Base-by-base conservation (phyloP, 2,329 filamentous ascomycete species). In the Ceratocystis lukuohia region DNA sequence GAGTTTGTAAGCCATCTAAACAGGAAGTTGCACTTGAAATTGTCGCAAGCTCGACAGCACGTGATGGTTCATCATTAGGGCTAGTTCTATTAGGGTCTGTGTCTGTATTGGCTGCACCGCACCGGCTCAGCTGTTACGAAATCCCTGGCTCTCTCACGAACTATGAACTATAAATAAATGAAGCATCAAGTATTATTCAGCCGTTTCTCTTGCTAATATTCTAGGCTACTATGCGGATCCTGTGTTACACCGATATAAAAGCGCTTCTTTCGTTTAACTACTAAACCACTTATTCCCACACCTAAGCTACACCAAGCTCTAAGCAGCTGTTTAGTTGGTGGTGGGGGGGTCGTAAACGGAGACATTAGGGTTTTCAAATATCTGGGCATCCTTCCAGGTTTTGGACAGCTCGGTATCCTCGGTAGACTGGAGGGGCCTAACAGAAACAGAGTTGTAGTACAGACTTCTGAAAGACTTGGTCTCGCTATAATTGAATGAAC, bases 381-480 rank as follows among this genome's bases (percentile, higher is more conserved):
- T 50, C 25, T 68, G 46, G 6, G 5, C 44, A 10, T 37, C 17
- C 2, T 25, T 4, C 22, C 64, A 68, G 37, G n/a, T 28, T 48
- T 48, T 62, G 37, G 25, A 46, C 15, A 20, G 6, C 1, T 56
- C 66, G 3, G 37, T 15, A 10, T 41, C 63, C 17, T 59, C 25
- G 15, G 10, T 3, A 41, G 66, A 61, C 15, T 44, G 25, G 33
- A 25, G 28, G 12, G 37, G 10, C 3, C 10, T 10, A 41, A 15
- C 10, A 15, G 1, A 0, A 15, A 15, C 46, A 25, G 59, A n/a
- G 7, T 59, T 33, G 37, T 48, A 20, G 50, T 63, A 68, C 20
- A 68, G 37, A 28, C 12, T 68, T 44, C 50, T n/a, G 33, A 44
- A 64, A 20, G 45, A 44, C 12, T 28, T 44, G 17, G 25, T 45